phyloP scores from a whole-genome alignment of 2,329 filamentous ascomycete species.

The Colletotrichum godetiae region DNA sequence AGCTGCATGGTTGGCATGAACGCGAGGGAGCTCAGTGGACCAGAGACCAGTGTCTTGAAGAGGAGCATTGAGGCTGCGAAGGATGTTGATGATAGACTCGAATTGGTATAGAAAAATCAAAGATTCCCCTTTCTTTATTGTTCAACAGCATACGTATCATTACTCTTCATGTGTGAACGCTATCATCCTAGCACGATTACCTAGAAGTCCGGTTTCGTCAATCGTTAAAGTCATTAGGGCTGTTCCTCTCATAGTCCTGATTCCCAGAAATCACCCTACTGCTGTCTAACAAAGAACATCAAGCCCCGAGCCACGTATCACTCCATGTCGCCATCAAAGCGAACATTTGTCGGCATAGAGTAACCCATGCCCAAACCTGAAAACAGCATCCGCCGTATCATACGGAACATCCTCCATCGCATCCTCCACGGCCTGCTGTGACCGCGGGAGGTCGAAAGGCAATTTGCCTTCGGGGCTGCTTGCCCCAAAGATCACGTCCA shows the following conservation, averaged over 20 bases:
- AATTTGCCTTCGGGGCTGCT: conserved; percentile 52
- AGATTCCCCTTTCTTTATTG: background rate
- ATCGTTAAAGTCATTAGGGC: too few species aligned
- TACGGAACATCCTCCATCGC: conserved; percentile 43
- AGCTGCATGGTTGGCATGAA: conserved; percentile 49
- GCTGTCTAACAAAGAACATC: too few species aligned
- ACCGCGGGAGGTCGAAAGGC: conserved; percentile 59
- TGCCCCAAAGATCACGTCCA: conserved; percentile 55
- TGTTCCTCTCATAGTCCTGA: too few species aligned
- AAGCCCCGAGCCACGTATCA: too few species aligned
- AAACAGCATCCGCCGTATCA: conserved; percentile 43
- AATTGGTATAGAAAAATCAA: conserved; percentile 3
- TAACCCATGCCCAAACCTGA: conserved; percentile 45
- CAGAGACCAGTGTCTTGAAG: conserved; percentile 22
- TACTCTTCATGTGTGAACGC: background rate
- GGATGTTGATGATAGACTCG: conserved; percentile 31
- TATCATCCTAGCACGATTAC: background rate
- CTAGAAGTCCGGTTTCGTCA: too few species aligned
- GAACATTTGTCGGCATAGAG: conserved; percentile 18
- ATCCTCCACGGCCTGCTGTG: conserved; percentile 53
- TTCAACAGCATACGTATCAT: background rate
- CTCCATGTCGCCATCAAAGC: background rate
- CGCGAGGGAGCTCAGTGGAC: conserved; percentile 15
- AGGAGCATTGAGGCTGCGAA: conserved; percentile 37
- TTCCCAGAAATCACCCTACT: too few species aligned